Percentiles rank a stretch among this genome's conserved stretches.
Conservation (phyloP, 2,329 filamentous ascomycete species). For the Botrytis fabae region DNA sequence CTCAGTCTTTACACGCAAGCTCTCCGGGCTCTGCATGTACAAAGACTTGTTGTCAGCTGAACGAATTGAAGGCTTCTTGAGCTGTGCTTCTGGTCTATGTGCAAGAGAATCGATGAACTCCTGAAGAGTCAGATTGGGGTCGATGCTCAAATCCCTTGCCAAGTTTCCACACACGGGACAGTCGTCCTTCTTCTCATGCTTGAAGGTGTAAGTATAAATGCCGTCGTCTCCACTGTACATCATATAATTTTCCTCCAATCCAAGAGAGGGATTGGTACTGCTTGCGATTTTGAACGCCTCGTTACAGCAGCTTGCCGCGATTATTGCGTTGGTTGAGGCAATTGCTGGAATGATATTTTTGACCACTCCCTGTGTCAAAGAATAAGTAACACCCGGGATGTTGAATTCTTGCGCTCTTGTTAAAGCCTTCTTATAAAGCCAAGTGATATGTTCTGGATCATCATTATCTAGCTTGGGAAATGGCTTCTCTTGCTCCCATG, state of each 20-base stretch:
- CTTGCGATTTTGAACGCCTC: constrained; percentile 95
- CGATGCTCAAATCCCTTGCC: constrained; percentile 71
- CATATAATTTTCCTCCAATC: constrained; percentile 88
- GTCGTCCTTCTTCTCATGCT: constrained; percentile 89
- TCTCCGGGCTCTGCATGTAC: constrained; percentile 83
- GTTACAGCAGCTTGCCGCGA: constrained; percentile 93
- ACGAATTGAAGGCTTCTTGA: constrained; percentile 89
- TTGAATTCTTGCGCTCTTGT: constrained; percentile 82
- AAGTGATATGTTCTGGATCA: constrained; percentile 95
- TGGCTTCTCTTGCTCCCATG: constrained; percentile 85
- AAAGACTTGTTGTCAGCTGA: constrained; percentile 79
- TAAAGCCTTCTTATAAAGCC: constrained; percentile 86
- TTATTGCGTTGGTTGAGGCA: constrained; percentile 94
- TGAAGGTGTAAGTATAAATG: constrained; percentile 97
- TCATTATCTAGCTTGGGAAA: constrained; percentile 90
- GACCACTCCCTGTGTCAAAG: constrained; percentile 93
- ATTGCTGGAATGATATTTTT: constrained; percentile 99
- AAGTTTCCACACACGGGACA: constrained; percentile 91
- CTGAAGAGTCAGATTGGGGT: constrained; percentile 70
- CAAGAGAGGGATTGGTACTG: constrained; percentile 75
- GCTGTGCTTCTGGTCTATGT: constrained; percentile 80
- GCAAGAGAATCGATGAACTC: constrained; percentile 85
- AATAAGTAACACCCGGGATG: constrained; percentile 90
- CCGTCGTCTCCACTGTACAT: constrained; percentile 97
- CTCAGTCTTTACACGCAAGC: constrained; percentile 80